Evolutionary conservation across 352 stramenopile genomes (phyloP).

Genomic region (Thraustotheca clavata): DNA sequence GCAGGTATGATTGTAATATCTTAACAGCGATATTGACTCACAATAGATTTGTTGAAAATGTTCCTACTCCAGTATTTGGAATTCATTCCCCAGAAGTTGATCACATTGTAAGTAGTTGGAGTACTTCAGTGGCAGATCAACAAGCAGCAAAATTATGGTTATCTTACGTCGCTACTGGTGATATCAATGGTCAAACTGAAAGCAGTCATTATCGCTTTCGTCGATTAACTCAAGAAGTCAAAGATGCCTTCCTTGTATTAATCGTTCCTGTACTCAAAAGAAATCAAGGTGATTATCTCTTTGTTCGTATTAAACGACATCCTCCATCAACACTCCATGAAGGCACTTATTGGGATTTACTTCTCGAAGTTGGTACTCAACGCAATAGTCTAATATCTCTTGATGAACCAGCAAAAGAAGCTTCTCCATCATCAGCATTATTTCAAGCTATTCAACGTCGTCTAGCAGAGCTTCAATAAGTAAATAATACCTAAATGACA

Average conservation of each 20-base stretch:
- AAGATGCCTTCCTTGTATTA: conserved; percentile 62
- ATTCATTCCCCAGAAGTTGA: conserved; percentile 17
- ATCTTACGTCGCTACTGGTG: neutral
- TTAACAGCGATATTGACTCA: neutral
- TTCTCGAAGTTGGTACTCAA: neutral
- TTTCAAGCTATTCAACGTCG: conserved; percentile 15
- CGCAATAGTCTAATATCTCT: neutral
- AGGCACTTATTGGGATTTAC: neutral
- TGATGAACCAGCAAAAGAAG: neutral
- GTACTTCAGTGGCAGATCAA: neutral
- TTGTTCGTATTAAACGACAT: conserved; percentile 35
- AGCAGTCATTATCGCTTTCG: neutral
- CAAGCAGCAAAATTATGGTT: conserved; percentile 2
- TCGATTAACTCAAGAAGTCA: conserved; percentile 50
- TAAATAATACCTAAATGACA: no score
- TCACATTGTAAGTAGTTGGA: conserved; percentile 16
- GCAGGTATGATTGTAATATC: neutral
- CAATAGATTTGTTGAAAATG: neutral
- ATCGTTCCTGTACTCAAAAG: conserved; percentile 55
- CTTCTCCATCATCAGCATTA: neutral
- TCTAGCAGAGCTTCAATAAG: conserved; percentile 8
- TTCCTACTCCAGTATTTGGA: conserved; percentile 4
- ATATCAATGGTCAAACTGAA: neutral
- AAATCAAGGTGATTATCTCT: conserved; percentile 28
- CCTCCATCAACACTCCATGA: neutral